Conservation (phyloP, 1,139 yeast species). For the Trichomonascaceae sp. region DNA sequence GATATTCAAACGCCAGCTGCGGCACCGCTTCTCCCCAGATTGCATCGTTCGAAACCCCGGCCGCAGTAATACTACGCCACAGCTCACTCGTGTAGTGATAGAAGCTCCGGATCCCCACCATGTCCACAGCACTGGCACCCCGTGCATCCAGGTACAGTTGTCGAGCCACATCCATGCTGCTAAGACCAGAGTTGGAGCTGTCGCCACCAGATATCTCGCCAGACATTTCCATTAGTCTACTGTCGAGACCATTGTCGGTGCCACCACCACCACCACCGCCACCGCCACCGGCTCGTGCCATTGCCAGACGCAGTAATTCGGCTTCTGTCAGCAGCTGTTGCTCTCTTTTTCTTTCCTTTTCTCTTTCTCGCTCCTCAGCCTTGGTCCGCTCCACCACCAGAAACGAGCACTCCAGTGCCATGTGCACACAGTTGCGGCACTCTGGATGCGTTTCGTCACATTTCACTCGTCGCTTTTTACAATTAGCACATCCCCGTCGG, state of each 20-base stretch:
- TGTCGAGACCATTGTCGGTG: conserved; percentile 4
- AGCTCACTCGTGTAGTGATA: conserved; percentile 80
- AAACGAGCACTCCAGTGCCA: conserved; percentile 56
- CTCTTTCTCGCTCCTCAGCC: no score
- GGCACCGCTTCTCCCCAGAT: conserved; percentile 88
- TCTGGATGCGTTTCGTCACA: conserved; percentile 80
- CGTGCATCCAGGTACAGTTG: conserved; percentile 14
- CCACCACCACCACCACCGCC: no score
- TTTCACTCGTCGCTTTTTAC: conserved; percentile 79
- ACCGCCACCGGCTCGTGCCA: no score
- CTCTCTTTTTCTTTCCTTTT: no score
- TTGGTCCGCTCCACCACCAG: no score
- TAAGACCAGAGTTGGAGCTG: no score
- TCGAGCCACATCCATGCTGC: no score
- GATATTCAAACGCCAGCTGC: conserved; percentile 72
- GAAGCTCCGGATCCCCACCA: conserved; percentile 68
- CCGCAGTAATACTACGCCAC: conserved; percentile 76
- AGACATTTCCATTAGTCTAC: conserved; percentile 1
- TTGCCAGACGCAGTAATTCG: no score
- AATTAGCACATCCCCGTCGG: conserved; percentile 76
- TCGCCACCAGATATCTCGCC: no score
- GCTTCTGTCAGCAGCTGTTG: no score
- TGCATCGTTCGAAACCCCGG: conserved; percentile 77
- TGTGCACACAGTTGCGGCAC: conserved; percentile 65
- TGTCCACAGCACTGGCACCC: conserved; percentile 50